phyloP scores from a whole-genome alignment of 495 filamentous ascomycete species.

The Cladorrhinum samala region DNA sequence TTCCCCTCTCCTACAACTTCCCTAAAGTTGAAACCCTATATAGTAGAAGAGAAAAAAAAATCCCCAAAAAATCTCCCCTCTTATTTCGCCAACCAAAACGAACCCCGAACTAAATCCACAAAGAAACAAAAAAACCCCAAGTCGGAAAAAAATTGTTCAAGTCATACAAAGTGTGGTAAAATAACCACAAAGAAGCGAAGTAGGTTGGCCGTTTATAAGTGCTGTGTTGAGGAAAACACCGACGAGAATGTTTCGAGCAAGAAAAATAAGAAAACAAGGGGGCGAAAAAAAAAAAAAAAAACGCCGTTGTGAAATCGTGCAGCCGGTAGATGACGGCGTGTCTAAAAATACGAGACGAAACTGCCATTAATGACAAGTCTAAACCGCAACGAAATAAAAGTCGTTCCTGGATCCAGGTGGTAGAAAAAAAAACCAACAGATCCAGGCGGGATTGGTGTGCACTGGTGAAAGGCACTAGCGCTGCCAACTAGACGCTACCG shows the following conservation, averaged over 20 bases:
- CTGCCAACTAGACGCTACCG: conserved; percentile 19
- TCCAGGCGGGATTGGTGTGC: no score
- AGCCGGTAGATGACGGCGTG: background rate
- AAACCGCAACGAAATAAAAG: background rate
- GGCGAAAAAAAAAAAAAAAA: background rate
- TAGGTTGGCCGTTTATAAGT: no score
- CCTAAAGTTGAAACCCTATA: no score
- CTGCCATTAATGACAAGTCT: background rate
- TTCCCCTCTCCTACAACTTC: no score
- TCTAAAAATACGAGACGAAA: background rate
- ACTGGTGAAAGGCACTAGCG: background rate
- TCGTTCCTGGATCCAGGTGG: background rate
- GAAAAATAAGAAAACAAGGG: background rate
- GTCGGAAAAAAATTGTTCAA: background rate
- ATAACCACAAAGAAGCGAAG: background rate
- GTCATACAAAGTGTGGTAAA: background rate
- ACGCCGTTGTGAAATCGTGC: background rate
- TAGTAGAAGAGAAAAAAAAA: no score
- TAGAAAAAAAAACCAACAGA: background rate
- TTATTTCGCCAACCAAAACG: no score
- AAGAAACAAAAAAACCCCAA: background rate
- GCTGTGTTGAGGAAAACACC: background rate
- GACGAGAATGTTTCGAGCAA: background rate
- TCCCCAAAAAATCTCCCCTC: no score
- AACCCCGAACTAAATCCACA: no score